phyloP scores from a whole-genome alignment of 2,329 filamentous ascomycete genomes.

The Ploettnerulaceae sp. region DNA sequence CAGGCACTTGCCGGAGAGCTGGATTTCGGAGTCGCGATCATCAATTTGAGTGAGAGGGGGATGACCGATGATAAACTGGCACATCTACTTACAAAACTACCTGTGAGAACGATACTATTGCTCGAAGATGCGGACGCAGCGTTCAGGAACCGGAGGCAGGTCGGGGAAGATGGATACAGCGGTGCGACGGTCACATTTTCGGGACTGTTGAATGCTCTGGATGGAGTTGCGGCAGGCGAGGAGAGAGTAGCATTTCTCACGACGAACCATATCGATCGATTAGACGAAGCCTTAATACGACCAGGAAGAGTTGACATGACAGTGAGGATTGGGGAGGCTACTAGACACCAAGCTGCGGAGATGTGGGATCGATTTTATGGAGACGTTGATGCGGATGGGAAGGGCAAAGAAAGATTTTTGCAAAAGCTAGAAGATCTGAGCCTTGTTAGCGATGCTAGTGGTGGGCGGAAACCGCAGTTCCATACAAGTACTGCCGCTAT shows the following conservation, averaged over 20 bases:
- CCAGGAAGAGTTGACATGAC: slow-evolving; percentile 94
- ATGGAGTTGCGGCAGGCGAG: slow-evolving; percentile 91
- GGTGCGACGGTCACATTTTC: slow-evolving; percentile 66
- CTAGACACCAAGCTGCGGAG: slow-evolving; percentile 72
- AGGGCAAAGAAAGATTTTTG: slow-evolving; percentile 65
- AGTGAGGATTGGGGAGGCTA: slow-evolving; percentile 82
- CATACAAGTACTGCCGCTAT: slow-evolving; percentile 84
- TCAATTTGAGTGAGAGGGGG: slow-evolving; percentile 44
- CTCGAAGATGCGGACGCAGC: slow-evolving; percentile 52
- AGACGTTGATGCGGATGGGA: slow-evolving; percentile 63
- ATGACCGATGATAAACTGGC: slow-evolving; percentile 56
- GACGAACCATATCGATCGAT: slow-evolving; percentile 86
- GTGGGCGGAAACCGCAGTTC: slow-evolving; percentile 18
- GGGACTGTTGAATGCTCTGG: slow-evolving; percentile 76
- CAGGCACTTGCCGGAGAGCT: slow-evolving; percentile 77
- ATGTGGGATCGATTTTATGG: slow-evolving; percentile 97
- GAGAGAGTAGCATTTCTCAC: slow-evolving; percentile 93
- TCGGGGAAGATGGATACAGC: slow-evolving; percentile 30
- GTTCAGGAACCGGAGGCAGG: slow-evolving; percentile 57
- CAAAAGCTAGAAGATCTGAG: slow-evolving; percentile 63
- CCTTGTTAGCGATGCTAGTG: slow-evolving; percentile 53
- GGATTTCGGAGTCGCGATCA: slow-evolving; percentile 48
- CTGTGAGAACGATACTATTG: slow-evolving; percentile 49
- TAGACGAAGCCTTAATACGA: slow-evolving; percentile 80
- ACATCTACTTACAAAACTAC: slow-evolving; percentile 46